Conservation (phyloP, 2,329 filamentous ascomycete species). For the Alternaria novae-zelandiae region DNA sequence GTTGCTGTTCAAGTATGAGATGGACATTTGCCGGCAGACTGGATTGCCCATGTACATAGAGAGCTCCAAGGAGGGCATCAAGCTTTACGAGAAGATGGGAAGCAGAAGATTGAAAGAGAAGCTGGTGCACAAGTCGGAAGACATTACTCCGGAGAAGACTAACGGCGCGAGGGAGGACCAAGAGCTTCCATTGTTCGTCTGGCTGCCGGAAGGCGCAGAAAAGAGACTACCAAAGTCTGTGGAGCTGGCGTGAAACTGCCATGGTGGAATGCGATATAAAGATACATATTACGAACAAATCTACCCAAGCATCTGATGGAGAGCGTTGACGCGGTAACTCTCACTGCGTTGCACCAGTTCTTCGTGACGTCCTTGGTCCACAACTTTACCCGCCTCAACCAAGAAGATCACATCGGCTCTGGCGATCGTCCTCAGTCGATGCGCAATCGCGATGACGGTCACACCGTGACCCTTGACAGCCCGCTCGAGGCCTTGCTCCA, state of each 20-base stretch:
- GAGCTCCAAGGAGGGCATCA: slow-evolving; percentile 51
- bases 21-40: slow-evolving; percentile 39
- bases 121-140: slow-evolving; percentile 49
- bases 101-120: slow-evolving; percentile 52
- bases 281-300: slow-evolving; percentile 10
- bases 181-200: slow-evolving; percentile 23
- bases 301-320: slow-evolving; percentile 56
- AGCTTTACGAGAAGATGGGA: slow-evolving; percentile 57
- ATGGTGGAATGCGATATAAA: background rate
- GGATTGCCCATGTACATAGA: slow-evolving; percentile 57
- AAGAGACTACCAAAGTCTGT: slow-evolving; percentile 19
- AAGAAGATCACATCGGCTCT: slow-evolving; percentile 54
- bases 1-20: slow-evolving; percentile 52
- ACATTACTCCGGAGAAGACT: slow-evolving; percentile 28
- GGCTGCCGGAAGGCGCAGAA: slow-evolving; percentile 19
- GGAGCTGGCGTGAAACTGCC: slow-evolving; percentile 11
- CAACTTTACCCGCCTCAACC: slow-evolving; percentile 57
- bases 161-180: slow-evolving; percentile 9
- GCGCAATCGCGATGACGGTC: slow-evolving; percentile 55
- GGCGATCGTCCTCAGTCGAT: slow-evolving; percentile 51
- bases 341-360: slow-evolving; percentile 58
- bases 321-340: slow-evolving; percentile 58
- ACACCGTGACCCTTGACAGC: slow-evolving; percentile 43
- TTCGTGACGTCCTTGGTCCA: slow-evolving; percentile 57
- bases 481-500: slow-evolving; percentile 50